phyloP scores from a whole-genome alignment of 306 rosid genomes.

The Boehmeria nivea region DNA sequence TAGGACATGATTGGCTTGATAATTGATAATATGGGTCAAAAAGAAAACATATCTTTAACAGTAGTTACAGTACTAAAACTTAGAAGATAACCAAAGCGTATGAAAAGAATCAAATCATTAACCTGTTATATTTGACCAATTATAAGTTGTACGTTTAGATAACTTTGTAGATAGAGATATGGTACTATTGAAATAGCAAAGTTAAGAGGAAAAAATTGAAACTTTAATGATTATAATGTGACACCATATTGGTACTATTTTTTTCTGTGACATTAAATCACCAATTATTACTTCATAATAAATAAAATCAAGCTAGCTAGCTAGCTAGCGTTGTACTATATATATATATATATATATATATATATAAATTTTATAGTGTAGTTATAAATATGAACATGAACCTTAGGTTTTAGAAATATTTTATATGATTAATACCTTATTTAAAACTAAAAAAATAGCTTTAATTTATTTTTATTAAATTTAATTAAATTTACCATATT shows the following conservation, averaged over 20 bases:
- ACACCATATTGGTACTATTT: too few species aligned
- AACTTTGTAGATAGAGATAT: neutral
- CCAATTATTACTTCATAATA: constrained; percentile 9
- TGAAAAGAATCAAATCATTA: constrained; percentile 6
- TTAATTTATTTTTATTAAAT: too few species aligned
- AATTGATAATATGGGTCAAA: neutral
- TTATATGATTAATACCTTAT: too few species aligned
- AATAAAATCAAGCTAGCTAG: neutral
- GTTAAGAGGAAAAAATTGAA: neutral
- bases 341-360: too few species aligned
- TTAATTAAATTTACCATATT: too few species aligned
- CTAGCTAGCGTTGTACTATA: neutral
- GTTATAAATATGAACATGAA: too few species aligned
- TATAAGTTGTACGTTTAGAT: neutral
- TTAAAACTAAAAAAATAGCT: too few species aligned
- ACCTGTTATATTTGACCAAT: neutral
- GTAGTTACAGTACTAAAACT: neutral
- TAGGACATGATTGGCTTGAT: neutral
- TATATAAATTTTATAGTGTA: too few species aligned
- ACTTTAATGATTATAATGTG: neutral
- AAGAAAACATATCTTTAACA: neutral
- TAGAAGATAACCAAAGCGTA: neutral
- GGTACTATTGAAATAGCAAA: too few species aligned
- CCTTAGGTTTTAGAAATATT: too few species aligned
- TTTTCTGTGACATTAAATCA: neutral